phyloP scores from a whole-genome alignment of 768 basidiomycete species.

The Suillus placidus region DNA sequence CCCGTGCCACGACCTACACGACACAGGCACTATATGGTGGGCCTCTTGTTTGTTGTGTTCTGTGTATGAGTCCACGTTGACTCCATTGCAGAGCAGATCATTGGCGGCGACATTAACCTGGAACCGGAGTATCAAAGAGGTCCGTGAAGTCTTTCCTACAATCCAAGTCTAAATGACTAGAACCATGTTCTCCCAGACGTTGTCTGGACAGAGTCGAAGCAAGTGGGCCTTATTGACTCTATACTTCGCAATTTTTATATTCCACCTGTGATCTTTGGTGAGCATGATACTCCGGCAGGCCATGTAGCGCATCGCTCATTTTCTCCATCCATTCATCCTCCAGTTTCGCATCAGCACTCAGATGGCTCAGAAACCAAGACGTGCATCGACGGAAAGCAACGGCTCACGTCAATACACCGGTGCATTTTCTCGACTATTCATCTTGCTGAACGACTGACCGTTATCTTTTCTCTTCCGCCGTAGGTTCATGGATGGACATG shows the following conservation, averaged over 20 bases:
- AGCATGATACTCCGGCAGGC: conserved; percentile 12
- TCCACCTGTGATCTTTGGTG: conserved; percentile 78
- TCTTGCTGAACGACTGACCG: neutral
- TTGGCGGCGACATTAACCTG: conserved; percentile 63
- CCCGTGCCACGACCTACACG: conserved; percentile 65
- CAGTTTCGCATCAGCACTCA: conserved; percentile 52
- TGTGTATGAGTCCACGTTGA: conserved; percentile 2
- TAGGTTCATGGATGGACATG: conserved; percentile 72
- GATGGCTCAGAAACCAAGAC: conserved; percentile 70
- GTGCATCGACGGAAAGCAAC: conserved; percentile 83
- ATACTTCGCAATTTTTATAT: conserved; percentile 80
- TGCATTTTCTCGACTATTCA: conserved; percentile 32
- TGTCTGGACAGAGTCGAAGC: conserved; percentile 79
- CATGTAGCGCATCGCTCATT: conserved; percentile 1
- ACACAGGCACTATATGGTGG: conserved; percentile 62
- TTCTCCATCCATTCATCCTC: conserved; percentile 10
- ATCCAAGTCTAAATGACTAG: neutral
- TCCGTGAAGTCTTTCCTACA: conserved; percentile 24
- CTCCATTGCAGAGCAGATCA: conserved; percentile 57
- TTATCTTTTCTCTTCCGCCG: conserved; percentile 5
- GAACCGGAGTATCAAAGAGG: conserved; percentile 83
- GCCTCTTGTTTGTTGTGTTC: conserved; percentile 12
- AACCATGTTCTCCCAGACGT: conserved; percentile 48
- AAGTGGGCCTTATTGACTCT: conserved; percentile 76
- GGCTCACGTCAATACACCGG: conserved; percentile 74